Evolutionary conservation across 2,329 filamentous ascomycete species (phyloP), one percentile per base, ranked within the genome.

Genomic region (Fusarium lyarnte): DNA sequence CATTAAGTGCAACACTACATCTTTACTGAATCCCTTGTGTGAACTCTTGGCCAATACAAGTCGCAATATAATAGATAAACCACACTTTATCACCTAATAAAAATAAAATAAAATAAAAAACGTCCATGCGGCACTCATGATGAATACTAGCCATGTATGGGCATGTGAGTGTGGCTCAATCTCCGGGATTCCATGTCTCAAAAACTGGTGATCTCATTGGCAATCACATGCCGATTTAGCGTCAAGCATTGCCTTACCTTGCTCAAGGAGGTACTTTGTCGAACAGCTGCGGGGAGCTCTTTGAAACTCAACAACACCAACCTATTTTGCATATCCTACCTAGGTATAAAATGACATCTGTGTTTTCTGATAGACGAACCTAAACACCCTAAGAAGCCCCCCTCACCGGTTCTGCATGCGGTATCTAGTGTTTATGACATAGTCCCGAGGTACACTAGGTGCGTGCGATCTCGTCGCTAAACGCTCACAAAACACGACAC

Each of bases 191-290:
- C 53, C 62, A 60, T 73, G 70, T 66, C 58, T 68, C 29, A 17
- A 54, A 57, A 64, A 38, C 35, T 62, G 66, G 66, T 72, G 76
- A 78, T 78, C 69, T 77, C 66, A 77, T 75, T 69, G 74, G 73
- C 72, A 74, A 78, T 79, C 78, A 79, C 78, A 79, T 79, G 78
- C 76, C 57, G 68, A 59, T 70, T 67, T 74, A 71, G 74, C 65
- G 72, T 59, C 46, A 53, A 61, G 52, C 63, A 60, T 60, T 16
- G 42, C 58, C 52, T 27, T 55, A 38, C 59, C 31, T 59, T 53
- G 23, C 23, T 52, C 33, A 21, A n/a, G 33, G 47, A 51, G 23
- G 47, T 53, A 63, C 66, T 73, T 74, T 71, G 66, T 73, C 76
- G 62, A 74, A 76, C 59, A 52, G 61, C 49, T 66, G 70, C 72